A percentile compares a stretch with the other conserved stretches of the same genome.
Evolutionary conservation across 106 monocot genomes (phyloP).

Genomic region (Dendrobium officinale): DNA sequence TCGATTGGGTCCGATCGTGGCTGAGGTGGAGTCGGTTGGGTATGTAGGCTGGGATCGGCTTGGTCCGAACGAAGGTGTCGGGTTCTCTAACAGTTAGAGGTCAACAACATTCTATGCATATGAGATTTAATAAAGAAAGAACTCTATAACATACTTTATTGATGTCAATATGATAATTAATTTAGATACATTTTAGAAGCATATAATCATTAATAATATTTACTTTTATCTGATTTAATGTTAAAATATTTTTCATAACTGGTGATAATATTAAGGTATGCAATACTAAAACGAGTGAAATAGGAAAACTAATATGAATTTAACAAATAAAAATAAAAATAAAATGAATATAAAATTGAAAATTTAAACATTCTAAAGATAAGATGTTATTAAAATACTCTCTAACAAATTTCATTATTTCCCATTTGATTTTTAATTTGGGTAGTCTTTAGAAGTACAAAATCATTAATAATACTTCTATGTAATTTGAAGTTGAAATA

Average conservation of each 20-base stretch:
- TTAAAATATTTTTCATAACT: neutral
- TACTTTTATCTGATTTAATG: neutral
- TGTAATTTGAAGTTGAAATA: neutral
- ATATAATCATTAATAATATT: no score
- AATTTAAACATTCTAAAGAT: neutral
- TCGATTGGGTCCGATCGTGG: no score
- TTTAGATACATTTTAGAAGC: no score
- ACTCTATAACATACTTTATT: no score
- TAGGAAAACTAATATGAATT: neutral
- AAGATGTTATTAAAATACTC: neutral
- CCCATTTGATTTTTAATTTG: neutral
- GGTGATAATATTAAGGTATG: neutral
- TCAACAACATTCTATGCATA: no score
- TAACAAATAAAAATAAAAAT: neutral
- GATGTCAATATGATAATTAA: no score
- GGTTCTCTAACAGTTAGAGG: no score
- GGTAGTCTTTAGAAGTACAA: neutral
- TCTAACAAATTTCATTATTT: neutral
- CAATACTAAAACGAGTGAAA: neutral
- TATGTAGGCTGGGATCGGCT: no score
- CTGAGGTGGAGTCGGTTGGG: no score
- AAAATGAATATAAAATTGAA: neutral
- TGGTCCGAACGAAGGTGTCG: no score
- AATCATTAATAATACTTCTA: neutral
- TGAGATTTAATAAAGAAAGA: no score